phyloP scores from a whole-genome alignment of 176 grass and related monocot species.

The Carex pumila region DNA sequence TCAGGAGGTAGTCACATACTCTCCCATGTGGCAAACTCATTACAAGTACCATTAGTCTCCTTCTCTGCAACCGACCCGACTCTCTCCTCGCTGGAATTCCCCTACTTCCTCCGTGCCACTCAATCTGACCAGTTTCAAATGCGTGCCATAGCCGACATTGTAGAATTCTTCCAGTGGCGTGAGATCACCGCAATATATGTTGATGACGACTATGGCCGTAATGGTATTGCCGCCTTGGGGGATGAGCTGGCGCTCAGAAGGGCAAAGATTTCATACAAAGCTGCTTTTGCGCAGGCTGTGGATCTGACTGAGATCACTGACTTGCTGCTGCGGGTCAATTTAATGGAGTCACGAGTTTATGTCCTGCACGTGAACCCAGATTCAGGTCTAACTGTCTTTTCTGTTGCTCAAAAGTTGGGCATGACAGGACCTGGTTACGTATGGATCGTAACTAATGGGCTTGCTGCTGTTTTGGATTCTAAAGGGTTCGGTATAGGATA shows the following conservation, averaged over 20 bases:
- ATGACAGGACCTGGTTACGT: slow-evolving; percentile 68
- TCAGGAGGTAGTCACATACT: slow-evolving; percentile 68
- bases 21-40: slow-evolving; percentile 54
- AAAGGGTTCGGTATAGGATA: neutral
- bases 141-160: slow-evolving; percentile 60
- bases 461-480: slow-evolving; percentile 80
- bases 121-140: slow-evolving; percentile 78
- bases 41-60: slow-evolving; percentile 73
- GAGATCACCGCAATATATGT: slow-evolving; percentile 68
- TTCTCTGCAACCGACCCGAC: slow-evolving; percentile 70
- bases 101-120: slow-evolving; percentile 66
- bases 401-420: slow-evolving; percentile 38
- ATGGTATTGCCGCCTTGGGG: slow-evolving; percentile 42
- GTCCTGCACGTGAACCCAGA: slow-evolving; percentile 83
- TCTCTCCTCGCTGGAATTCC: slow-evolving; percentile 59
- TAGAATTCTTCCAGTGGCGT: slow-evolving; percentile 67
- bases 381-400: slow-evolving; percentile 57
- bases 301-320: slow-evolving; percentile 35
- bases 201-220: slow-evolving; percentile 83
- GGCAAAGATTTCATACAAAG: slow-evolving; percentile 68
- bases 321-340: slow-evolving; percentile 48
- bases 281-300: slow-evolving; percentile 5
- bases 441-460: slow-evolving; percentile 86
- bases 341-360: slow-evolving; percentile 81
- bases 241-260: slow-evolving; percentile 50